These are phyloP conservation scores for Aspergillus flavus DNA, from an alignment of 2,329 filamentous ascomycete species.

Conservation along the genomic window DNA sequence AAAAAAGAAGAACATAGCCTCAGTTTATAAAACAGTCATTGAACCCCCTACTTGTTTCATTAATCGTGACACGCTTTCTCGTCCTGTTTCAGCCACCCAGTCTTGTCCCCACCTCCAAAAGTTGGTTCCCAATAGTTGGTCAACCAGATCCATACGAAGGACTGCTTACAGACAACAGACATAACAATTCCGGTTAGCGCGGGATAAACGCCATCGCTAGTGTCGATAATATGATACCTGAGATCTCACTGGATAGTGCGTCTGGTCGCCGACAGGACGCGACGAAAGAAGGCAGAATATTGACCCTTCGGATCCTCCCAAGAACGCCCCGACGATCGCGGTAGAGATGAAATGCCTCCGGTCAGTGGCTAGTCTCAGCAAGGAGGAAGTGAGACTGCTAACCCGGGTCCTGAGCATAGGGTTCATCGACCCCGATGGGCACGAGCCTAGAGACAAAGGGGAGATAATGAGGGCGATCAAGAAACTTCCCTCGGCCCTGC, in stretches of 20 bases:
- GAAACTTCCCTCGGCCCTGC: conserved; percentile 14
- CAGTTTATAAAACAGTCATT: background rate
- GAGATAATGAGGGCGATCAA: conserved; percentile 13
- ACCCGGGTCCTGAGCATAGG: conserved; percentile 28
- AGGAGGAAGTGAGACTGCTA: conserved; percentile 24
- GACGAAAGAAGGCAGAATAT: background rate
- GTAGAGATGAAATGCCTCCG: conserved; percentile 20
- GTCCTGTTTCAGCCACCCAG: background rate
- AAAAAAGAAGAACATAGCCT: background rate
- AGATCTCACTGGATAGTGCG: background rate
- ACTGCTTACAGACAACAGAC: background rate
- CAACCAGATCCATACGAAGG: background rate
- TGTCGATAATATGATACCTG: background rate
- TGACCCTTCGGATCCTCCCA: conserved; percentile 3
- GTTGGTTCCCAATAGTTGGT: background rate
- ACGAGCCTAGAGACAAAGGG: background rate
- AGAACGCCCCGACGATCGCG: background rate
- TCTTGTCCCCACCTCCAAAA: background rate
- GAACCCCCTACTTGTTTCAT: background rate
- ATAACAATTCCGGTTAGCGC: no score
- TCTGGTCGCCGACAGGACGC: background rate
- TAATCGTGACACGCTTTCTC: background rate
- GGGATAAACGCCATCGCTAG: background rate
- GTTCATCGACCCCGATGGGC: conserved; percentile 4
- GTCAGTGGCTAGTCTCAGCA: conserved; percentile 23